These are phyloP conservation scores for Yamadazyma mexicana DNA, from an alignment of 1,139 yeast genomes.

Conservation along the genomic window DNA sequence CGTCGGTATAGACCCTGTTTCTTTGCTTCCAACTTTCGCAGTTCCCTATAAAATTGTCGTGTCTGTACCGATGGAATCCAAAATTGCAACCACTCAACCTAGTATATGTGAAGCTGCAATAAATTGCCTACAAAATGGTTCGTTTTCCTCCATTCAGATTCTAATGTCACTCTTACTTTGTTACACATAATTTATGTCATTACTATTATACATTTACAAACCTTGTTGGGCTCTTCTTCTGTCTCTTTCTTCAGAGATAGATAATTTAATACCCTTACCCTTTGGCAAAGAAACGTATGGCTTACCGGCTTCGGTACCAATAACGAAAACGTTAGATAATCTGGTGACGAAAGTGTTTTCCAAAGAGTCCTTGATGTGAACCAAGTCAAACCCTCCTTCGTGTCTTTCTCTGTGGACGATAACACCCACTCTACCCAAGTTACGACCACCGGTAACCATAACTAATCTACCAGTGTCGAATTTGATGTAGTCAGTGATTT, in stretches of 20 bases:
- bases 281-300: slow-evolving; percentile 97
- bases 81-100: too few species aligned
- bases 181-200: not conserved
- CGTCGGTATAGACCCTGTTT: too few species aligned
- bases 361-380: slow-evolving; percentile 95
- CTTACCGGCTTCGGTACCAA: slow-evolving; percentile 93
- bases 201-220: slow-evolving; percentile 24
- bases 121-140: too few species aligned
- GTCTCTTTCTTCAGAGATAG: slow-evolving; percentile 99
- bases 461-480: slow-evolving; percentile 95
- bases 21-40: too few species aligned
- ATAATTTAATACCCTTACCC: slow-evolving; percentile 99
- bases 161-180: too few species aligned
- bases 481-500: slow-evolving; percentile 87
- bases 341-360: slow-evolving; percentile 99
- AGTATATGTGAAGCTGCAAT: too few species aligned
- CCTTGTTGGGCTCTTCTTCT: slow-evolving; percentile 83
- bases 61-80: too few species aligned
- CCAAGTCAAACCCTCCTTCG: slow-evolving; percentile 99
- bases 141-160: too few species aligned
- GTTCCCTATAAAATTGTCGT: not conserved
- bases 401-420: slow-evolving; percentile 98
- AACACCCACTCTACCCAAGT: slow-evolving; percentile 99
- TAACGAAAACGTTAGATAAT: slow-evolving; percentile 92
- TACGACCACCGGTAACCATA: slow-evolving; percentile 99